Base-by-base conservation (phyloP, 2,329 filamentous ascomycete genomes). In the Sporothrix variecibatus region DNA sequence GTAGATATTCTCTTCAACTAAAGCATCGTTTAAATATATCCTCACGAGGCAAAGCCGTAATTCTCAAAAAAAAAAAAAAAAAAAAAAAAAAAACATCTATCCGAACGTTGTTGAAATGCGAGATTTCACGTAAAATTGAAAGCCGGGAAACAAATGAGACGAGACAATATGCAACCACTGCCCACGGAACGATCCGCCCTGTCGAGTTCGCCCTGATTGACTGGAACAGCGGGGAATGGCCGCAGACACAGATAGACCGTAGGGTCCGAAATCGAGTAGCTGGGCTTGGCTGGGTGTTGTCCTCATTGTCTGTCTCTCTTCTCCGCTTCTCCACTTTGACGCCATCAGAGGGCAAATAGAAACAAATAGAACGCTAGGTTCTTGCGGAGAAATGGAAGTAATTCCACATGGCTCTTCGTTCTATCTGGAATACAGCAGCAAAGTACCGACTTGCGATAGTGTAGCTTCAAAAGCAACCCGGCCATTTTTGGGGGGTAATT, bases 311-410 rank as follows among this genome's bases (percentile, higher is more conserved):
- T 20, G 17, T 1, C 28, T 60, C 9, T 60, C 28, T 8, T 34
- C 56, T 60, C 56, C 28, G 56, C 56, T 60, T 31, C 56, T 60
- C 56, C 56, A 34, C 56, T 60, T 60, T 60, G 51, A 56, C 56
- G 56, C 56, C 56, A 60, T 20, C 56, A 31, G 28, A 26, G 23
- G 56, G 26, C 15, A 31, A 11, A 60, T 12, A 17, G 43, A 4
- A 20, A 4, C 3, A 17, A 46, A 12, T 1, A 60, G n/a, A n/a
- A 15, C 26, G 9, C 56, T 28, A 58, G 26, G 56, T 28, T 43
- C 11, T 17, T 58, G 56, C 56, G 56, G 26, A 58, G 56, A 31
- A 58, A 31, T 58, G 26, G 26, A 58, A 31, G 26, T 31, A 31
- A 11, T 56, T 26, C 20, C 23, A 26, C 53, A 56, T 9, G 53